These are phyloP conservation scores for Ramularia endophylla DNA, from an alignment of 2,329 filamentous ascomycete genomes.

Conservation along the genomic window DNA sequence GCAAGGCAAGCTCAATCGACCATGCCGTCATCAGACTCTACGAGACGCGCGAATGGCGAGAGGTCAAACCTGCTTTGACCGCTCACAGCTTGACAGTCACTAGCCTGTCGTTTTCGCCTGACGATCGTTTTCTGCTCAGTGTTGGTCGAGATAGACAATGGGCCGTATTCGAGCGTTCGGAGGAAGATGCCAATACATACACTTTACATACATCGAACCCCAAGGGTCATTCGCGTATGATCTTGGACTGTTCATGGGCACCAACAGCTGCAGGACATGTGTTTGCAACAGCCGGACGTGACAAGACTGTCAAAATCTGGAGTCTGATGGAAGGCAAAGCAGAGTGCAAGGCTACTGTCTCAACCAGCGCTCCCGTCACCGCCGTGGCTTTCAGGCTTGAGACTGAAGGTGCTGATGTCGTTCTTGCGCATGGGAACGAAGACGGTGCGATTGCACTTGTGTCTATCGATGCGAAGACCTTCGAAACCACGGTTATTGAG, in stretches of 20 bases:
- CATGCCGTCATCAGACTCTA: constrained; percentile 93
- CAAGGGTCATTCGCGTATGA: constrained; percentile 89
- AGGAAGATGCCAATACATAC: constrained; percentile 43
- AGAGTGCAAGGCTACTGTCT: constrained; percentile 21
- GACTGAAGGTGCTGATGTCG: neutral
- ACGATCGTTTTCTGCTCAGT: constrained; percentile 71
- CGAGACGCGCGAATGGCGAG: constrained; percentile 80
- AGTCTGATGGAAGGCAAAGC: constrained; percentile 23
- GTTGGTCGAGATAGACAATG: constrained; percentile 90
- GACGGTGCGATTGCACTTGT: constrained; percentile 21
- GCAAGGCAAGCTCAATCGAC: constrained; percentile 84
- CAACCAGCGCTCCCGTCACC: constrained; percentile 27
- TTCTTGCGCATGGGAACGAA: constrained; percentile 27
- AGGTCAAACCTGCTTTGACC: constrained; percentile 74
- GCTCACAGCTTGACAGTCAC: constrained; percentile 85
- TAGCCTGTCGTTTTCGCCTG: constrained; percentile 68
- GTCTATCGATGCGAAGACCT: constrained; percentile 6
- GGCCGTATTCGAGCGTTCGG: constrained; percentile 64
- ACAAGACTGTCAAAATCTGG: constrained; percentile 71
- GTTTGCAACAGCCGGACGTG: constrained; percentile 86
- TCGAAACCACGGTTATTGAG: constrained; percentile 7
- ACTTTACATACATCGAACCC: constrained; percentile 58
- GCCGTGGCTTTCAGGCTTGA: constrained; percentile 26
- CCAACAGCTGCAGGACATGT: constrained; percentile 41
- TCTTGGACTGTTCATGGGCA: constrained; percentile 81